Conservation (phyloP, 2,329 filamentous ascomycete genomes). For the Tricladium varicosporioides region DNA sequence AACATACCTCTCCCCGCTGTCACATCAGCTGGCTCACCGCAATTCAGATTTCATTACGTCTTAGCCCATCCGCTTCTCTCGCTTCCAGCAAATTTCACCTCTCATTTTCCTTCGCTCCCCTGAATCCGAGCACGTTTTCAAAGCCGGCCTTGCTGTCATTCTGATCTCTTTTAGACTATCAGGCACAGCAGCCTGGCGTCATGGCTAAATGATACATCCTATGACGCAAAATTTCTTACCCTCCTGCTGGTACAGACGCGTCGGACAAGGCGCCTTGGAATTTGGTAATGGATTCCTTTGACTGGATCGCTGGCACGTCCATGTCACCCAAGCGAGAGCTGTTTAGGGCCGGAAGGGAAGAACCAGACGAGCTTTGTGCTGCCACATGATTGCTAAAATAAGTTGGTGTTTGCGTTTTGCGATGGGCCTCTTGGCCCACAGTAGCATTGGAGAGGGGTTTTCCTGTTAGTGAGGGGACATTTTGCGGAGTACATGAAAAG, state of each 20-base stretch:
- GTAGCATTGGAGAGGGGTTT: not conserved
- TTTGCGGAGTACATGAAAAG: too few species aligned
- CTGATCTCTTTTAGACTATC: too few species aligned
- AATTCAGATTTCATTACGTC: not conserved
- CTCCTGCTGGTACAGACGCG: not conserved
- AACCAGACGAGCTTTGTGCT: not conserved
- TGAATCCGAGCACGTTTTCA: not conserved
- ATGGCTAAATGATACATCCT: not conserved
- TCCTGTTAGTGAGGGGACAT: not conserved
- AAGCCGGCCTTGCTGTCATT: not conserved
- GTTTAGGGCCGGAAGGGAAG: not conserved
- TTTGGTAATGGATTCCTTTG: not conserved
- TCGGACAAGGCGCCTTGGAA: not conserved
- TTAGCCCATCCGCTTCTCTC: not conserved
- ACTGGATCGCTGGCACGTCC: not conserved
- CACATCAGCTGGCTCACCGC: not conserved
- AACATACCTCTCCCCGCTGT: not conserved
- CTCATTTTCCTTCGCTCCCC: not conserved
- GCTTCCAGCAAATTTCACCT: not conserved
- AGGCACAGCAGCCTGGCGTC: not conserved
- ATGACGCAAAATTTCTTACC: not conserved
- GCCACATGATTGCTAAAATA: not conserved
- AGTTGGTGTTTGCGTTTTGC: not conserved
- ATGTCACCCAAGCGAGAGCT: too few species aligned
- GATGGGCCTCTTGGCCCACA: not conserved